Percentiles rank a stretch among this genome's conserved stretches.
Conservation (phyloP, 2,329 filamentous ascomycete species). For the Pseudonectria buxi region DNA sequence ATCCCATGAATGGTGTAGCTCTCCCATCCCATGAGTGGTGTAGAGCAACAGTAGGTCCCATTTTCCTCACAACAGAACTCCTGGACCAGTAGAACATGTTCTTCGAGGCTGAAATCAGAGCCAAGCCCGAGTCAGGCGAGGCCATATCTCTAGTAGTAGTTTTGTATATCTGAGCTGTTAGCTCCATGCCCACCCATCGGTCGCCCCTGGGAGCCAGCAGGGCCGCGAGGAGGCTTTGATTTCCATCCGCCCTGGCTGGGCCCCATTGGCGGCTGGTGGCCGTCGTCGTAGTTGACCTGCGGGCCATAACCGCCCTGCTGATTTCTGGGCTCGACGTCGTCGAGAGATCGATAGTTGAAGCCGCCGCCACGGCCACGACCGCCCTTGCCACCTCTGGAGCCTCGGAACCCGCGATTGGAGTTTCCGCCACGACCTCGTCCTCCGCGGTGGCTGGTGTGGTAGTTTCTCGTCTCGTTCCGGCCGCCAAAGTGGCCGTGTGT, state of each 20-base stretch:
- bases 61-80: too few relatives aligned
- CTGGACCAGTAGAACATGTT: too few relatives aligned
- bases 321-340: slow-evolving; percentile 52
- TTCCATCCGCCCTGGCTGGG: slow-evolving; percentile 5
- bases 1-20: too few relatives aligned
- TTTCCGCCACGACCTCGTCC: slow-evolving; percentile 30
- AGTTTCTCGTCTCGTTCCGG: slow-evolving; percentile 35
- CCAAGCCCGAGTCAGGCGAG: too few relatives aligned
- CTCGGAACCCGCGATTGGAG: slow-evolving; percentile 30
- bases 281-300: slow-evolving; percentile 43
- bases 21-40: too few relatives aligned
- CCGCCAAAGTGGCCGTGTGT: slow-evolving; percentile 28
- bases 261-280: slow-evolving; percentile 18
- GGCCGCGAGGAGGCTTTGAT: slow-evolving; percentile 2
- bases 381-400: slow-evolving; percentile 34
- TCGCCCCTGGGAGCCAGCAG: slow-evolving; percentile 9
- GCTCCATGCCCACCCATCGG: slow-evolving; percentile 17
- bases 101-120: too few relatives aligned
- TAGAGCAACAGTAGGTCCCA: too few relatives aligned
- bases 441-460: slow-evolving; percentile 36
- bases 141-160: slow-evolving; percentile 32
- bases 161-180: slow-evolving; percentile 31
- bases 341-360: slow-evolving; percentile 58
- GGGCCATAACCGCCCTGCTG: slow-evolving; percentile 36
- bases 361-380: slow-evolving; percentile 43